Conservation (phyloP, 2,329 filamentous ascomycete species). For the Fusarium abutilonis region DNA sequence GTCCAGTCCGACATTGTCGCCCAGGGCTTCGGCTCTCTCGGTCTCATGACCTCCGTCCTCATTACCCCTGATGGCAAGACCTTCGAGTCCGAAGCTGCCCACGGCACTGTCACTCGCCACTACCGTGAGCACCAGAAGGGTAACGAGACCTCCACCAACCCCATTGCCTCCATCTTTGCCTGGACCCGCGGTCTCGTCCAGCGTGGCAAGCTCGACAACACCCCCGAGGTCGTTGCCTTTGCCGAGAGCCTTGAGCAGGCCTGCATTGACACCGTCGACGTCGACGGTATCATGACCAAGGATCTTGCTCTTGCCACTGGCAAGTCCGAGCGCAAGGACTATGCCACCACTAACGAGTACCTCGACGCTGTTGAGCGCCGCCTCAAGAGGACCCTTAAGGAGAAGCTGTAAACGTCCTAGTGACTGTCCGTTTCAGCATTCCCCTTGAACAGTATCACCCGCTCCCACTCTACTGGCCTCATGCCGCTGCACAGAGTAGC, state of each 20-base stretch:
- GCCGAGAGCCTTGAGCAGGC: slow-evolving; percentile 92
- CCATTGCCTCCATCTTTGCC: slow-evolving; percentile 98
- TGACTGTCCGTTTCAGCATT: slow-evolving; percentile 12
- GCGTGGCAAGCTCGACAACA: slow-evolving; percentile 90
- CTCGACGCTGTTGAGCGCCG: slow-evolving; percentile 90
- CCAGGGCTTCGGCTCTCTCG: slow-evolving; percentile 96
- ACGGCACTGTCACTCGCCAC: slow-evolving; percentile 97
- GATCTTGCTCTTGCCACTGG: slow-evolving; percentile 95
- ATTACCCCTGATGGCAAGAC: slow-evolving; percentile 97
- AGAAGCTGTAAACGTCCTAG: slow-evolving; percentile 69
- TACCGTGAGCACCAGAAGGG: slow-evolving; percentile 99
- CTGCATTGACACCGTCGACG: slow-evolving; percentile 91
- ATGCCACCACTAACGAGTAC: slow-evolving; percentile 93
- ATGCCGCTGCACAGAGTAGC: slow-evolving; percentile 21
- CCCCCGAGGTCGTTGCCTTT: slow-evolving; percentile 91
- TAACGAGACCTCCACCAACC: slow-evolving; percentile 96
- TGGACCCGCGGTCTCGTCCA: slow-evolving; percentile 96
- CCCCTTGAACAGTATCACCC: slow-evolving; percentile 16
- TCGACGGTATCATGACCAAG: slow-evolving; percentile 99
- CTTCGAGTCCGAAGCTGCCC: slow-evolving; percentile 96
- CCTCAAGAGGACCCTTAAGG: slow-evolving; percentile 81
- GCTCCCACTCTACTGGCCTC: slow-evolving; percentile 27
- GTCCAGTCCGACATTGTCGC: slow-evolving; percentile 99
- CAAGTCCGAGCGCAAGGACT: slow-evolving; percentile 83
- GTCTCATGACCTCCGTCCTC: slow-evolving; percentile 97